Evolutionary conservation across 225 moss, liverwort and hornwort genomes (phyloP), one percentile per base, ranked within the genome.

Genomic region (Sphagnum tenellum): DNA sequence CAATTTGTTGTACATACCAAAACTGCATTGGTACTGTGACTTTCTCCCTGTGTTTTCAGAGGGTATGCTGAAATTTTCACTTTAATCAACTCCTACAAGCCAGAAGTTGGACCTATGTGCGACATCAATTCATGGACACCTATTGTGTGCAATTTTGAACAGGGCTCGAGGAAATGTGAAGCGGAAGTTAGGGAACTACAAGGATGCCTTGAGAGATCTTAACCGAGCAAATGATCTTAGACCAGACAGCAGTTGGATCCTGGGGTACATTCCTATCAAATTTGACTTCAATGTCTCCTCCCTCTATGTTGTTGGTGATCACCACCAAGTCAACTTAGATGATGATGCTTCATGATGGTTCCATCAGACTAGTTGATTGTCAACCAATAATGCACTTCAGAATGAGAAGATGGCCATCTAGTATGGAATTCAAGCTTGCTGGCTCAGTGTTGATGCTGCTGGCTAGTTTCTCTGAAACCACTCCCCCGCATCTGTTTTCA

Each of bases 81-180:
- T 53, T 53, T 10, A 7, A 6, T 10, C 53, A 53, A 53, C 53
- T 53, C 8, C 10, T 53, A 6, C 53, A 6, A 6, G 53, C 10
- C 10, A 1, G 53, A 53, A 6, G 53, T 53, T 6, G 53, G 53
- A 53, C 53, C 7, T 53, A 53, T 53, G 53, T 53, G 8, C 1
- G 10, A 53, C 53, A 7, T 53, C 10, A 6, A 53, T 7, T 53
- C 29, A 29, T 29, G 29, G 29, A 29, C 29, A 29, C 29, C 29
- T 29, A 29, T 29, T 29, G 29, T 29, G 29, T 5, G 44, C 44
- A 58, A 13, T 58, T 14, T 66, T 12, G 64, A 64, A 64, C 64
- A 73, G 70, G 70, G 67, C 76, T 57, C 64, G 73, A 63, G 76
- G 76, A 2, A 80, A 76, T 44, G 76, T 76, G 65, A 80, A 76